Evolutionary conservation across 2,329 filamentous ascomycete species (phyloP).

Genomic region (Amylocarpus encephaloides): DNA sequence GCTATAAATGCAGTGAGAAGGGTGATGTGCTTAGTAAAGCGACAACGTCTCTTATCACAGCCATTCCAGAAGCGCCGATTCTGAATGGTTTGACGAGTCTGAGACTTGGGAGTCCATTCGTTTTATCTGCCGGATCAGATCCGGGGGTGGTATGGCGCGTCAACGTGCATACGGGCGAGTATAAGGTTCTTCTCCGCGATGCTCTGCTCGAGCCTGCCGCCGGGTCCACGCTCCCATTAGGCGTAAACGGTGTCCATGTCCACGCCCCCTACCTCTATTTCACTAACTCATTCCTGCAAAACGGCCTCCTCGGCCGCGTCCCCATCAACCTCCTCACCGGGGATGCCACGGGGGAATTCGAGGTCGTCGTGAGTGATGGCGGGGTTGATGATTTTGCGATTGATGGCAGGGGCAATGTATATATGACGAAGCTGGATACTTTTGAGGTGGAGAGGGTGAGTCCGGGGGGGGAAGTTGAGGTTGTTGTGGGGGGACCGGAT

Average conservation of each 20-base stretch:
- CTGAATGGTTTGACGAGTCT: slow-evolving; percentile 21
- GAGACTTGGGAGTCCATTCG: slow-evolving; percentile 3
- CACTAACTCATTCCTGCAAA: slow-evolving; percentile 15
- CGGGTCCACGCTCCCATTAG: slow-evolving; percentile 7
- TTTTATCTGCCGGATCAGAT: slow-evolving; percentile 25
- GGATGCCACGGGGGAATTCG: not conserved
- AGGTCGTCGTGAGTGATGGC: slow-evolving; percentile 8
- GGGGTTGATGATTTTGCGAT: slow-evolving; percentile 15
- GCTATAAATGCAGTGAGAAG: not conserved
- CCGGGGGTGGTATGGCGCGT: slow-evolving; percentile 25
- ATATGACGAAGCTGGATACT: slow-evolving; percentile 6
- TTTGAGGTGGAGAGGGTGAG: not conserved
- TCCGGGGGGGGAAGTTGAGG: not conserved
- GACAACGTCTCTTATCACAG: slow-evolving; percentile 21
- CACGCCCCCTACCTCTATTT: slow-evolving; percentile 21
- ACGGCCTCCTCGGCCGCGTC: slow-evolving; percentile 10
- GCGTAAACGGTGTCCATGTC: slow-evolving; percentile 25
- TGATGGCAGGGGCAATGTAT: slow-evolving; percentile 6
- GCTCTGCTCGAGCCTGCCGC: not conserved
- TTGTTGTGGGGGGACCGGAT: not conserved
- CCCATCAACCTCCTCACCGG: slow-evolving; percentile 5
- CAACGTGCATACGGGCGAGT: slow-evolving; percentile 19
- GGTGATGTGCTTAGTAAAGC: slow-evolving; percentile 4
- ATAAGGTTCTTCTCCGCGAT: slow-evolving; percentile 10
- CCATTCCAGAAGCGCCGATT: slow-evolving; percentile 12